These are phyloP conservation scores for Collariella sp. DNA, from an alignment of 495 filamentous ascomycete species.

Conservation along the genomic window DNA sequence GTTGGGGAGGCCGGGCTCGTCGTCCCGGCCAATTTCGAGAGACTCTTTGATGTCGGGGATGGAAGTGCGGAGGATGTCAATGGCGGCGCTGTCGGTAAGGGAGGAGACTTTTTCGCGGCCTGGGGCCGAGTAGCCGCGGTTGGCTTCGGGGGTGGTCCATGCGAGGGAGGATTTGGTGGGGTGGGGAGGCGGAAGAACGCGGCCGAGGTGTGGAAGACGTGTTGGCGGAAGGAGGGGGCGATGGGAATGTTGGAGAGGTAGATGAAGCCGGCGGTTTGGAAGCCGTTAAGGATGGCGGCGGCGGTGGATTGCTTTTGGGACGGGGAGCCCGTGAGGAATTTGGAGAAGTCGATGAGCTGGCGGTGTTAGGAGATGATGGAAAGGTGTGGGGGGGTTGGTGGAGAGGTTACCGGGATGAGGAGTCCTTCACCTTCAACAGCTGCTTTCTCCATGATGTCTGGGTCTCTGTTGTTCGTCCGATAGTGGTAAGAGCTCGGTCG, in stretches of 20 bases:
- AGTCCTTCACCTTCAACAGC: conserved; percentile 60
- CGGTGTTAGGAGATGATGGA: neutral
- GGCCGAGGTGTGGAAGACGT: conserved; percentile 63
- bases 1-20: conserved; percentile 59
- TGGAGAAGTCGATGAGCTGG: conserved; percentile 79
- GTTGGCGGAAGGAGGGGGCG: conserved; percentile 45
- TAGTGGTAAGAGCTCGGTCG: too few relatives aligned
- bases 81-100: conserved; percentile 47
- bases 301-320: conserved; percentile 58
- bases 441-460: conserved; percentile 36
- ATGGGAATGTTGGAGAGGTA: conserved; percentile 79
- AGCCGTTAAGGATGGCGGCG: conserved; percentile 62
- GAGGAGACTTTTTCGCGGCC: conserved; percentile 71
- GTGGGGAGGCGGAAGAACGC: conserved; percentile 67
- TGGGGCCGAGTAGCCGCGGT: conserved; percentile 67
- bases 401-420: conserved; percentile 55
- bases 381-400: neutral
- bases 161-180: conserved; percentile 59
- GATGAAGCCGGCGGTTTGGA: conserved; percentile 81
- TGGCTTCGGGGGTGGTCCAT: conserved; percentile 65
- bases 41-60: conserved; percentile 76
- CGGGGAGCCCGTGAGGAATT: conserved; percentile 58
- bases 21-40: conserved; percentile 75
- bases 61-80: conserved; percentile 49
- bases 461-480: neutral